phyloP scores from a whole-genome alignment of 1,284 basidiomycete species.

The Ustilago lituana region DNA sequence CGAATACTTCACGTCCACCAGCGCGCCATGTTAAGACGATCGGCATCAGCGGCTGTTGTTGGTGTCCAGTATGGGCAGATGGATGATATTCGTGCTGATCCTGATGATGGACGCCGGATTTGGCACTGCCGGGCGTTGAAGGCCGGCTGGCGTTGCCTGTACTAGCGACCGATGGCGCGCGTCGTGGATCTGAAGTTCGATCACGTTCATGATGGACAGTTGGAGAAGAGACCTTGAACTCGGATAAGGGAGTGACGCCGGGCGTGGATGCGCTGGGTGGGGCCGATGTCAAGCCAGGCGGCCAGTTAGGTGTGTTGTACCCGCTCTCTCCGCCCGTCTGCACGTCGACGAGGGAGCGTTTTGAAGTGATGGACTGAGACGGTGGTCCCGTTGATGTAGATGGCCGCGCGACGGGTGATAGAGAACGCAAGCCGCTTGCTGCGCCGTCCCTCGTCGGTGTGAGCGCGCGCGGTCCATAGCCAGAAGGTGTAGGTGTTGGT shows the following conservation, averaged over 20 bases:
- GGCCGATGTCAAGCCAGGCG: slow-evolving; percentile 48
- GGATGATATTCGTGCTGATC: slow-evolving; percentile 13
- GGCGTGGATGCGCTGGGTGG: slow-evolving; percentile 41
- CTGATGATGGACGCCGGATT: slow-evolving; percentile 3
- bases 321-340: slow-evolving; percentile 55
- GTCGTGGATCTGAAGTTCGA: slow-evolving; percentile 1
- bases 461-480: slow-evolving; percentile 31
- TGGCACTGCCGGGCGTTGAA: slow-evolving; percentile 27
- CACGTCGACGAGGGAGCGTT: slow-evolving; percentile 42
- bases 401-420: slow-evolving; percentile 29
- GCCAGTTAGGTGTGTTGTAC: slow-evolving; percentile 49
- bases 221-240: slow-evolving; percentile 13
- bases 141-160: slow-evolving; percentile 24
- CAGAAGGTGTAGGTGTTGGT: slow-evolving; percentile 48
- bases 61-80: slow-evolving; percentile 7
- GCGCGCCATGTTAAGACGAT: slow-evolving; percentile 58
- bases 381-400: slow-evolving; percentile 38
- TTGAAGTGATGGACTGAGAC: slow-evolving; percentile 22
- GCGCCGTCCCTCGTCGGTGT: slow-evolving; percentile 39
- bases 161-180: slow-evolving; percentile 12
- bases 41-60: slow-evolving; percentile 34
- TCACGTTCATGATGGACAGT: slow-evolving; percentile 3
- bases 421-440: slow-evolving; percentile 26
- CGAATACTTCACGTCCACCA: slow-evolving; percentile 69
- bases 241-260: slow-evolving; percentile 28